Percentiles rank a stretch among this genome's conserved stretches.
These are phyloP conservation scores for Metschnikowia similis DNA, from an alignment of 805 yeast species.

Conservation along the genomic window DNA sequence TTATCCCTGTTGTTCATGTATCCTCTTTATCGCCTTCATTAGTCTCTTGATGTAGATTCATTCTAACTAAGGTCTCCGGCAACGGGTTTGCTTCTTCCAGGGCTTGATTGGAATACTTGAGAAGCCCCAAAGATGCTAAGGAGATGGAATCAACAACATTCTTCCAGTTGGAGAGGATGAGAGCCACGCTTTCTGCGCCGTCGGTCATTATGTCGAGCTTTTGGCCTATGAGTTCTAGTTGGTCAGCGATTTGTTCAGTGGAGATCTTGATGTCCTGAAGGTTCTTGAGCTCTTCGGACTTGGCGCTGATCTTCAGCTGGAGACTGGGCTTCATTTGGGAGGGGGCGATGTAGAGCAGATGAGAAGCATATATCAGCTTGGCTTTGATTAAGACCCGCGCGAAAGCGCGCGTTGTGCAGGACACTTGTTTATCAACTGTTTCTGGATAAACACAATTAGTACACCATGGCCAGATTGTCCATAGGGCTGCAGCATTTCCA, in stretches of 20 bases:
- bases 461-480: conserved; percentile 15
- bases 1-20: neutral
- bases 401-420: neutral
- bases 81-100: conserved; percentile 47
- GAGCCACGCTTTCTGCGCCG: conserved; percentile 58
- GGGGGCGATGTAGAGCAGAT: neutral
- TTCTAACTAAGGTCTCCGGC: conserved; percentile 64
- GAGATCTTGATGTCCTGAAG: conserved; percentile 45
- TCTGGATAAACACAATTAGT: conserved; percentile 1
- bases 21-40: neutral
- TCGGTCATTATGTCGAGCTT: conserved; percentile 46
- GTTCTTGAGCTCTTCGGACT: conserved; percentile 47
- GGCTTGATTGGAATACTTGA: conserved; percentile 32
- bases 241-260: conserved; percentile 42
- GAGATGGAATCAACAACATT: conserved; percentile 57
- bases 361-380: neutral
- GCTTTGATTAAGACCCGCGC: neutral
- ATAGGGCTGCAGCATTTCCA: conserved; percentile 13
- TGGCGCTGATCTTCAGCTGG: conserved; percentile 37
- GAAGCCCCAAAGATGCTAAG: conserved; percentile 52
- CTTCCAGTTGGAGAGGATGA: conserved; percentile 62
- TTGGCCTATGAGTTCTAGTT: conserved; percentile 46
- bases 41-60: conserved; percentile 35
- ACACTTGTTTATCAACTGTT: neutral
- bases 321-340: conserved; percentile 8